Evolutionary conservation across 805 yeast genomes (phyloP).

Genomic region (Ogataea saltuana): DNA sequence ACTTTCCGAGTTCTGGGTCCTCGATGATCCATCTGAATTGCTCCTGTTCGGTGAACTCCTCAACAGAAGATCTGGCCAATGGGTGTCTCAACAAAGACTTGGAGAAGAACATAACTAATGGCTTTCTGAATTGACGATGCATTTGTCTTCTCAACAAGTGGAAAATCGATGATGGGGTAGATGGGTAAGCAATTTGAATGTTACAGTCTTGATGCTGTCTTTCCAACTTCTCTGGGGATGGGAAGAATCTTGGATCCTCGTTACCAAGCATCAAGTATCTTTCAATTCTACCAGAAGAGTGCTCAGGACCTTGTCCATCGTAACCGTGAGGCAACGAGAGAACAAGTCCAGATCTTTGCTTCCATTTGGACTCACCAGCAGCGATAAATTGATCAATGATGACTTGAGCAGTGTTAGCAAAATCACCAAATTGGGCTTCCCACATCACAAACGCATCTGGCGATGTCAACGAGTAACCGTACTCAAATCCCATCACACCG

Average conservation of each 20-base stretch:
- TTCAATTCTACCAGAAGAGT: conserved; percentile 96
- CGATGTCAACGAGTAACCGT: conserved; percentile 95
- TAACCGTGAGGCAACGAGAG: conserved; percentile 98
- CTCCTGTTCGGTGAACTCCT: conserved; percentile 87
- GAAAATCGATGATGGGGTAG: conserved; percentile 96
- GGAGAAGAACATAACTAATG: conserved; percentile 84
- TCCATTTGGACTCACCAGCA: conserved; percentile 98
- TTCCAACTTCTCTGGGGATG: conserved; percentile 80
- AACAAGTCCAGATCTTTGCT: conserved; percentile 96
- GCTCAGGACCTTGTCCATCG: conserved; percentile 99
- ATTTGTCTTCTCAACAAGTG: conserved; percentile 97
- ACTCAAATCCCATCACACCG: conserved; percentile 99
- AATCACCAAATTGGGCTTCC: conserved; percentile 99
- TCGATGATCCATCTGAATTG: conserved; percentile 96
- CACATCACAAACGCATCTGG: conserved; percentile 97
- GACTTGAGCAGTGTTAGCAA: conserved; percentile 99
- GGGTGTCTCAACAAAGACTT: conserved; percentile 96
- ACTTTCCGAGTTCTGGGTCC: conserved; percentile 80
- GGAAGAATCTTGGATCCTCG: conserved; percentile 95
- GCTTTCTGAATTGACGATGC: conserved; percentile 98
- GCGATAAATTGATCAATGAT: conserved; percentile 95
- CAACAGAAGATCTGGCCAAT: conserved; percentile 82
- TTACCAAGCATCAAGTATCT: conserved; percentile 94
- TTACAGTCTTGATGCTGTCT: conserved; percentile 99
- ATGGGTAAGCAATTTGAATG: conserved; percentile 97